Conservation (phyloP, 1,284 basidiomycete species). For the Austroboletus novae-zelandiae region DNA sequence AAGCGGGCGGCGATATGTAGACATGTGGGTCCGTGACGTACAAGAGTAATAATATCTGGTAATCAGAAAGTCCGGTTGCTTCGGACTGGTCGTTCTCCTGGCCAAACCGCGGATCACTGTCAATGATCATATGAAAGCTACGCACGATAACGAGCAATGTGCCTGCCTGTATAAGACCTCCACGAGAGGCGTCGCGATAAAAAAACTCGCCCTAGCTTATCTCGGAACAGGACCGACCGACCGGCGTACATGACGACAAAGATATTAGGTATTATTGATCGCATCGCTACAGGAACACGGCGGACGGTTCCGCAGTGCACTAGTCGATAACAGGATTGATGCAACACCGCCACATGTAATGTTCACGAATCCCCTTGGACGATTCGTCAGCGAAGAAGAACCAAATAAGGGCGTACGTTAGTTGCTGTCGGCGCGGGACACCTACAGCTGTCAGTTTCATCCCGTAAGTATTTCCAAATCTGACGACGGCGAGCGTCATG, state of each 20-base stretch:
- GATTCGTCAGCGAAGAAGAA: not conserved
- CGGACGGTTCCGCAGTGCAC: not conserved
- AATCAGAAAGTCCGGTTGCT: not conserved
- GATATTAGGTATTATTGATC: not conserved
- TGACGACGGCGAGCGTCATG: not conserved
- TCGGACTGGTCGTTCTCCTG: not conserved
- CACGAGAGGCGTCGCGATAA: not conserved
- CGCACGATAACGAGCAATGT: not conserved
- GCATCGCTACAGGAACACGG: not conserved
- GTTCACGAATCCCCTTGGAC: slow-evolving; percentile 10
- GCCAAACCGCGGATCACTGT: no score
- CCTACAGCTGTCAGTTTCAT: slow-evolving; percentile 10
- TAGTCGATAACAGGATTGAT: slow-evolving; percentile 5
- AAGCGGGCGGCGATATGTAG: not conserved
- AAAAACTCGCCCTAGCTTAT: not conserved
- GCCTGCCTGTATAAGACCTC: no score
- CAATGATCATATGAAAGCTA: no score
- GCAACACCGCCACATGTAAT: slow-evolving; percentile 11
- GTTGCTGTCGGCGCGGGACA: slow-evolving; percentile 17
- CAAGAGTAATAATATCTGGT: not conserved
- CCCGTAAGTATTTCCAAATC: slow-evolving; percentile 1
- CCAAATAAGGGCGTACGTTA: slow-evolving; percentile 9
- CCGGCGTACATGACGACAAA: not conserved
- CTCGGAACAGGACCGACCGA: not conserved
- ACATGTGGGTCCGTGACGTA: not conserved